Evolutionary conservation across 2,329 filamentous ascomycete species (phyloP), one percentile per base, ranked within the genome.

Genomic region (Cyphellophora europaea): DNA sequence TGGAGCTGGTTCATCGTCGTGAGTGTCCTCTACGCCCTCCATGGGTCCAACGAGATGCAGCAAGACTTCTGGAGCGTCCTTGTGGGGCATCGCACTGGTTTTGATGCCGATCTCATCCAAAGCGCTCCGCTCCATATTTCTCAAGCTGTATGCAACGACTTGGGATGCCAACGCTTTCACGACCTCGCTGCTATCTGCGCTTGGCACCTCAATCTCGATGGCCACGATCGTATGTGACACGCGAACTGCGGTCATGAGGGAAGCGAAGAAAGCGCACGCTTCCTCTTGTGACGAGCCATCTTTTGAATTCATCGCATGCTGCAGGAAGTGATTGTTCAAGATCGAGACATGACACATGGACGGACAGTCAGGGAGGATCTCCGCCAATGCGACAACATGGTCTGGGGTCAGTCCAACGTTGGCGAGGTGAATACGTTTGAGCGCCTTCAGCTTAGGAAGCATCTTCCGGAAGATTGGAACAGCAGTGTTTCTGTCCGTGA

Each of bases 141-240:
- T 77, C 42, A 98, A 69, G 43, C 84, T 94, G 57, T 95, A 95
- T 1, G 86, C 89, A 28, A 95, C 80, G n/a, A 94, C 82, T 56
- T 94, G 88, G 52, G 89, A 93, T 1, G 87, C 88, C 48, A 95
- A 70, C 3, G 87, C 88, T 58, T 87, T 93, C 50, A 95, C 83
- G 15, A 95, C 75, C 55, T 95, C 91, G 36, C 82, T 85, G n/a
- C 82, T 83, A 37, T 85, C 78, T 14, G 78, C 69, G 19, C 72
- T 78, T 1, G 89, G 91, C 2, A 93, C 79, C 49, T 96, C 88
- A 39, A 96, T 84, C 53, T 96, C 91, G 40, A 98, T 74, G 39
- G 86, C 89, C 18, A 96, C 78, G 19, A 98, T 72, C 11, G 81
- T 83, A 33, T 76, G 74, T 1, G 87, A 94, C 0, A 95, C 74